phyloP scores from a whole-genome alignment of 768 basidiomycete species.

The Hericium erinaceus region DNA sequence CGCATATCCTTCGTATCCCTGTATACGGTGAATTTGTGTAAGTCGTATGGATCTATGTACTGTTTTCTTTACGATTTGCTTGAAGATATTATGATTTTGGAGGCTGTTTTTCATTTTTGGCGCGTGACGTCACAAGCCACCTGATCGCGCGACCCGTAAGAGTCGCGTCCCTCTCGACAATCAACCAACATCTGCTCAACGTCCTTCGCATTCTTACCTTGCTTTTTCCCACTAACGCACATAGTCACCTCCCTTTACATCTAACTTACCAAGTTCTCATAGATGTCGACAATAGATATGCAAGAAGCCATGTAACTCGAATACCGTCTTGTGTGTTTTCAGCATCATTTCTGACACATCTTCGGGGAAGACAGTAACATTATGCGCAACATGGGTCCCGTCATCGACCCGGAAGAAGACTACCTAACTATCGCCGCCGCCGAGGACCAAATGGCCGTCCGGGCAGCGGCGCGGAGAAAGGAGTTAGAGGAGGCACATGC shows the following conservation, averaged over 20 bases:
- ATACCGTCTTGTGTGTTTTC: too few species aligned
- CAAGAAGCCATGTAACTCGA: background rate
- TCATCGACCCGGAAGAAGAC: slow-evolving; percentile 75
- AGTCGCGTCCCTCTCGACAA: background rate
- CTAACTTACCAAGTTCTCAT: background rate
- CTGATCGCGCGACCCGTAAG: background rate
- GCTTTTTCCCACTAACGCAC: too few species aligned
- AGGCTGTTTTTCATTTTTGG: background rate
- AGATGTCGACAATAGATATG: background rate
- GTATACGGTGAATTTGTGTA: too few species aligned
- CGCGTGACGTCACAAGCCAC: background rate
- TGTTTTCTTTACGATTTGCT: background rate
- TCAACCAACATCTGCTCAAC: too few species aligned
- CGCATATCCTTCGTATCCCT: too few species aligned
- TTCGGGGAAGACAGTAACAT: slow-evolving; percentile 37
- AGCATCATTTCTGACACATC: background rate
- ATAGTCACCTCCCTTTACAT: too few species aligned
- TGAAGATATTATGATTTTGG: background rate
- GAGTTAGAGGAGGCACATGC: slow-evolving; percentile 60
- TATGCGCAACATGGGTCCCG: slow-evolving; percentile 57
- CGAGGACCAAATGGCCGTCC: slow-evolving; percentile 57
- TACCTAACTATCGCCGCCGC: slow-evolving; percentile 66
- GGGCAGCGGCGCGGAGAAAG: slow-evolving; percentile 49
- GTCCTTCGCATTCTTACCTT: too few species aligned
- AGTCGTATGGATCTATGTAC: background rate